phyloP scores from a whole-genome alignment of 169 alveolate genomes.

The Babesia divergens region DNA sequence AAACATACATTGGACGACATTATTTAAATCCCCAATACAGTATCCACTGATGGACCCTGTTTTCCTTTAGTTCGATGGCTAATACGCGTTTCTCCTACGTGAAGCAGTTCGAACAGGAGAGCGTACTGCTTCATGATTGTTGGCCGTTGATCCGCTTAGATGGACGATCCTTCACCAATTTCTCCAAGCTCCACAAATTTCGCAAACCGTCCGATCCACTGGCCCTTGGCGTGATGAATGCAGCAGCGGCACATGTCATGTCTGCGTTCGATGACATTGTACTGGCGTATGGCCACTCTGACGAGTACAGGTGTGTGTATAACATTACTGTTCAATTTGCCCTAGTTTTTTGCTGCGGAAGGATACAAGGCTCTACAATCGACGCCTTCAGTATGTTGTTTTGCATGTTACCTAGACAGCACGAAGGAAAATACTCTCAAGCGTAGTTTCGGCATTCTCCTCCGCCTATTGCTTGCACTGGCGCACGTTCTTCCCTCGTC shows the following conservation, averaged over 20 bases:
- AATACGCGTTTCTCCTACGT: slow-evolving; percentile 85
- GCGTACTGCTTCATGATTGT: slow-evolving; percentile 79
- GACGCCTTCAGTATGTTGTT: slow-evolving; percentile 65
- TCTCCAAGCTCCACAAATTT: slow-evolving; percentile 84
- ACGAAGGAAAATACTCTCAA: slow-evolving; percentile 82
- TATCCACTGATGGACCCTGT: neutral
- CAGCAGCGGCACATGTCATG: slow-evolving; percentile 89
- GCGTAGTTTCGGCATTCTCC: slow-evolving; percentile 88
- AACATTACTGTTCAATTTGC: neutral
- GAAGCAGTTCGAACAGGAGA: slow-evolving; percentile 87
- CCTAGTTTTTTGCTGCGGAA: slow-evolving; percentile 62
- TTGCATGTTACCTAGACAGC: slow-evolving; percentile 63
- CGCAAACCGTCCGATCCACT: slow-evolving; percentile 92
- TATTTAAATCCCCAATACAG: too few relatives aligned
- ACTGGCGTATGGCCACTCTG: slow-evolving; percentile 93
- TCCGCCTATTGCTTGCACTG: slow-evolving; percentile 86
- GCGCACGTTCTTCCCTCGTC: slow-evolving; percentile 75
- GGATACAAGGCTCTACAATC: slow-evolving; percentile 59
- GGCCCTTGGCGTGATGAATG: slow-evolving; percentile 86
- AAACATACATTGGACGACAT: too few relatives aligned
- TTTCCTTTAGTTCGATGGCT: slow-evolving; percentile 16
- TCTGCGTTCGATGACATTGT: slow-evolving; percentile 87
- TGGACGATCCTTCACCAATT: slow-evolving; percentile 90
- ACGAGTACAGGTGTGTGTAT: slow-evolving; percentile 80
- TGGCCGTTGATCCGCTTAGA: slow-evolving; percentile 92